Evolutionary conservation across 2,329 filamentous ascomycete genomes (phyloP), one percentile per base, ranked within the genome.

Genomic region (Fusarium sp.): DNA sequence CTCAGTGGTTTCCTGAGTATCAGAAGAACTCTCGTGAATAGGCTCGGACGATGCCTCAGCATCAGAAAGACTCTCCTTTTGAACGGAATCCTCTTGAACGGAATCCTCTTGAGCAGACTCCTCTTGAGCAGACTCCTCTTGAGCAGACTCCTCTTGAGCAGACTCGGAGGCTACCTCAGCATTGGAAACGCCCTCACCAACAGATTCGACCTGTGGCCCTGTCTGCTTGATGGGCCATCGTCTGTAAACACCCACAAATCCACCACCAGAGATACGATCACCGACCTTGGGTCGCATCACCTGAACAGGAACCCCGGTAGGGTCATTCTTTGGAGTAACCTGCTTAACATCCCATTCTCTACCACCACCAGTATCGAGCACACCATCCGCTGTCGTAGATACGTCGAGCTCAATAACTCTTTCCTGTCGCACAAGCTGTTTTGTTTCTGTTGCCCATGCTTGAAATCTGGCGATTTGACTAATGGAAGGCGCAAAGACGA

Each of bases 401-500:
- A 78, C 75, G 9, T 83, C 83, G 68, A 91, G 80, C 77, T 92
- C 90, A 18, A 91, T 75, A 1, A 89, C 87, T 46, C 83, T 85
- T 42, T 91, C 89, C 11, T 90, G 79, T 27, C 84, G 78, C 24
- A 87, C 57, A 18, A 88, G 88, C 56, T 93, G 81, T 4, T 79
- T 80, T 15, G 87, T 81, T 29, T 85, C 80, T 61, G 85, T 85
- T 32, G 89, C 57, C 80, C 80, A 82, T 22, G 75, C 62, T 42
- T 79, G 75, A 63, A 90, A 92, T 8, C 89, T 86, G 43, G 86
- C 89, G 59, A 95, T 91, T 78, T 95, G 93, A 12, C 92, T 94
- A 63, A 96, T 89, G 73, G 89, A 93, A 1, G 93, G 93, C 70
- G 89, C 90, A 81, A 94, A 96, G 2, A 94, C 84, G 16, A 91